Base-by-base conservation (phyloP, 2,329 filamentous ascomycete species). In the Colletotrichum tofieldiae region DNA sequence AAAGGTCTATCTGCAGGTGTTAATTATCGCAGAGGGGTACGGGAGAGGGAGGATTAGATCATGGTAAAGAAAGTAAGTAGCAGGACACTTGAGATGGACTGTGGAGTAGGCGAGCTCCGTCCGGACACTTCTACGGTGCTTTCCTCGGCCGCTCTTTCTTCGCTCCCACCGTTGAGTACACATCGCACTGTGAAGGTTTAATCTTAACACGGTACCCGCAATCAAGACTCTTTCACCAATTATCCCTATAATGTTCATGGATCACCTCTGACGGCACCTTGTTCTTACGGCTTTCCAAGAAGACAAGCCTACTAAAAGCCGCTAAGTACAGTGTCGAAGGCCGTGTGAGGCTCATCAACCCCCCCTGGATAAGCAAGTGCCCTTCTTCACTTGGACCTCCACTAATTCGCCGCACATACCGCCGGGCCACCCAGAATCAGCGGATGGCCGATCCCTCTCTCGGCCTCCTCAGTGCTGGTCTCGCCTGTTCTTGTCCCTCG, bases 341-440 rank as follows among this genome's bases (percentile, higher is more conserved):
- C 47, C 26, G 63, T 60, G 32, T 47, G 18, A 29, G 64, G 20
- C 43, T 16, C 16, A 32, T 37, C 7, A 45, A 35, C 35, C 16
- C 60, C 49, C 20, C 32, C 59, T 39, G 23, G 35, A 62, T 41
- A 52, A 67, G 56, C 59, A 58, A 62, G 60, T 65, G 45, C 59
- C 59, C 60, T 71, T 60, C 47, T n/a, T 74, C 55, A 67, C 73
- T 58, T 68, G 66, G 69, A 49, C 72, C 77, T 84, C 87, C 87
- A 89, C 87, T 87, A 87, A 89, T 88, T 84, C 81, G 86, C 87
- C 87, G 87, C 86, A 82, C 81, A 88, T 86, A 87, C 80, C 85
- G 86, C 87, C 87, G 87, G 82, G 79, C 81, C 80, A 81, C 81
- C 81, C 82, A 77, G 75, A 75, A 65, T 71, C 47, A 71, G 66